These are phyloP conservation scores for Fusarium dimerum DNA, from an alignment of 2,329 filamentous ascomycete species.

Conservation along the genomic window DNA sequence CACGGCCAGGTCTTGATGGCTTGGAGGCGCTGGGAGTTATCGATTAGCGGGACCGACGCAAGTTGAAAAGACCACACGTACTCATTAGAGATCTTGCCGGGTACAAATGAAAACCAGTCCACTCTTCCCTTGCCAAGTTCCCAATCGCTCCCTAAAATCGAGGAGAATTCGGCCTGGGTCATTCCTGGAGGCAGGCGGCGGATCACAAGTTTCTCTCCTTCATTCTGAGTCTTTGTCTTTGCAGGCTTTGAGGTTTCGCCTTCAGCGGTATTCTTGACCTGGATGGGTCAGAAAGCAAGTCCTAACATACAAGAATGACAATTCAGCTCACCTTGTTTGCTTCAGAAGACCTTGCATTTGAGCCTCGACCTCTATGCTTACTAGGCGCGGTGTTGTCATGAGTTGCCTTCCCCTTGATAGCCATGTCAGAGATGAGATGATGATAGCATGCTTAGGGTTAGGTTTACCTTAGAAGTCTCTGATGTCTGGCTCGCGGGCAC, in stretches of 20 bases:
- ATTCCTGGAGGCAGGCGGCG: conserved; percentile 84
- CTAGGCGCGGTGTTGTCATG: conserved; percentile 24
- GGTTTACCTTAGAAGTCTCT: conserved; percentile 32
- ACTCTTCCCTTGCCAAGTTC: conserved; percentile 76
- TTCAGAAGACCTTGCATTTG: conserved; percentile 31
- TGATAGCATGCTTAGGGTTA: conserved; percentile 4
- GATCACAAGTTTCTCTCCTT: conserved; percentile 79
- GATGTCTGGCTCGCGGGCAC: conserved; percentile 25
- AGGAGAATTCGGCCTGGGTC: conserved; percentile 75
- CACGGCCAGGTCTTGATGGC: conserved; percentile 76
- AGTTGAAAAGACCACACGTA: conserved; percentile 44
- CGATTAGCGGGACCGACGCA: conserved; percentile 12
- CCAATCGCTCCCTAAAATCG: conserved; percentile 77
- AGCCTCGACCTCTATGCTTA: conserved; percentile 29
- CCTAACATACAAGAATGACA: background rate
- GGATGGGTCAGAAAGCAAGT: conserved; percentile 16
- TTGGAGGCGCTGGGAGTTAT: conserved; percentile 68
- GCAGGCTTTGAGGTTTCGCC: conserved; percentile 32
- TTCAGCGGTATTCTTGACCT: conserved; percentile 28
- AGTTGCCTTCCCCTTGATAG: conserved; percentile 24
- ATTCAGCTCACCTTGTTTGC: conserved; percentile 28
- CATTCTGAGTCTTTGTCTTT: conserved; percentile 36
- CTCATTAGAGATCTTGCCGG: conserved; percentile 80
- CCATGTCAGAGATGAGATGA: conserved; percentile 22
- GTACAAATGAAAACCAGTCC: conserved; percentile 73